Base-by-base conservation (phyloP, 441 rosid genomes). In the Biscutella laevigata region DNA sequence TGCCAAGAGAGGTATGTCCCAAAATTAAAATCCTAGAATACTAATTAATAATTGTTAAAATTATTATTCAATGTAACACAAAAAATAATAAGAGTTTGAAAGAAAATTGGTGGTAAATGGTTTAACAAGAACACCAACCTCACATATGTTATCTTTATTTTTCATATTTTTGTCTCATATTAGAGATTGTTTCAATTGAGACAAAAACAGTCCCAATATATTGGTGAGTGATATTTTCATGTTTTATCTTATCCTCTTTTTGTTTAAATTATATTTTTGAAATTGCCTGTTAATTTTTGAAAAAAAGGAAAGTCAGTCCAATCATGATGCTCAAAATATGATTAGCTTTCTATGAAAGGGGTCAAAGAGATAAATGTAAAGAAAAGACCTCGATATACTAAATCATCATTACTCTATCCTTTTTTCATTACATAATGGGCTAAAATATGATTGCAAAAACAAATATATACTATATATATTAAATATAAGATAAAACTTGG, bases 1-100 rank as follows among this genome's bases (percentile, higher is more conserved):
- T 84, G 96, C 95, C 86, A 28, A 74, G 71, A 77, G 98, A 90
- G 98, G 98, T 90, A 75, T 44, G 55, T 51, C 61, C 65, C 19
- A 58, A 43, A 58, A n/a, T n/a, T 28, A 36, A 15, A 44, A 28
- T 25, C 37, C 22, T 50, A 58, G 17, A 34, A 56, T 13, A 35
- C 4, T 21, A 58, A 8, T 36, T 35, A 51, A n/a, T n/a, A n/a
- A n/a, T n/a, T n/a, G n/a, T n/a, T n/a, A n/a, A n/a, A n/a, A n/a
- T n/a, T n/a, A n/a, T n/a, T n/a, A n/a, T n/a, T n/a, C n/a, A n/a
- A n/a, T n/a, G n/a, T n/a, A n/a, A n/a, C n/a, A n/a, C n/a, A n/a
- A n/a, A 13, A 16, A 15, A 39, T 4, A 20, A n/a, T n/a, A 12
- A 41, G 10, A 40, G 37, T 41, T 64, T 6, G 2, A 11, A 19